A percentile compares a stretch with the other conserved stretches of the same genome.
These are phyloP conservation scores for Ascochyta fabae DNA, from an alignment of 2,329 filamentous ascomycete genomes.

Conservation along the genomic window DNA sequence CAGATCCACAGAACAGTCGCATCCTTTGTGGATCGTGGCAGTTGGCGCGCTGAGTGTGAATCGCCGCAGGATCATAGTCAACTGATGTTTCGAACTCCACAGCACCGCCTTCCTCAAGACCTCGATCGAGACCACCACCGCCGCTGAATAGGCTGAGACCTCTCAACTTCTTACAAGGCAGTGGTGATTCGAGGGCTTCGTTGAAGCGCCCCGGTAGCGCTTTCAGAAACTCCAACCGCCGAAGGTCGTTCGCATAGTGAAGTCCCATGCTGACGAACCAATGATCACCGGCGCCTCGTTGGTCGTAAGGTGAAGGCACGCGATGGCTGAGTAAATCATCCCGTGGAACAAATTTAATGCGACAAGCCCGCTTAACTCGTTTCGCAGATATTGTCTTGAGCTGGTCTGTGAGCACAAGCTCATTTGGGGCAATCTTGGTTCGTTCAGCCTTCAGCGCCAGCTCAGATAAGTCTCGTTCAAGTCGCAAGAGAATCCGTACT, in stretches of 20 bases:
- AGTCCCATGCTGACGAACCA: constrained; percentile 64
- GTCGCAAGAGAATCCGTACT: constrained; percentile 63
- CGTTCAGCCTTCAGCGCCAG: constrained; percentile 30
- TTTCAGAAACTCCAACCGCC: constrained; percentile 16
- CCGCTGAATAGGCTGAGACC: constrained; percentile 80
- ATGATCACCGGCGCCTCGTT: constrained; percentile 68
- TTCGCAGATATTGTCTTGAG: constrained; percentile 47
- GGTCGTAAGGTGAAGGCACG: constrained; percentile 69
- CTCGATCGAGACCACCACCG: constrained; percentile 77
- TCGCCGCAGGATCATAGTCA: constrained; percentile 67
- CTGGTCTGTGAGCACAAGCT: constrained; percentile 63
- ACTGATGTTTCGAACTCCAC: constrained; percentile 72
- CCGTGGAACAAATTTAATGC: constrained; percentile 62
- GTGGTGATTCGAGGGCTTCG: constrained; percentile 64
- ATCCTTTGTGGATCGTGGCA: constrained; percentile 50
- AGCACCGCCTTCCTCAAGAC: constrained; percentile 73
- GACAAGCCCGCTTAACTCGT: constrained; percentile 63
- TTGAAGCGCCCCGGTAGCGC: constrained; percentile 30
- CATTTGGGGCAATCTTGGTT: constrained; percentile 56
- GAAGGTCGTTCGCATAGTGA: constrained; percentile 13
- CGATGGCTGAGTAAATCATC: constrained; percentile 36
- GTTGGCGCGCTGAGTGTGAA: constrained; percentile 79
- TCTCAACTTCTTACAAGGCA: constrained; percentile 11
- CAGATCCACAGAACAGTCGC: constrained; percentile 71
- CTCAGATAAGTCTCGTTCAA: constrained; percentile 49